Evolutionary conservation across 768 basidiomycete genomes (phyloP), one percentile per base, ranked within the genome.

Genomic region (Auricularia sp.): DNA sequence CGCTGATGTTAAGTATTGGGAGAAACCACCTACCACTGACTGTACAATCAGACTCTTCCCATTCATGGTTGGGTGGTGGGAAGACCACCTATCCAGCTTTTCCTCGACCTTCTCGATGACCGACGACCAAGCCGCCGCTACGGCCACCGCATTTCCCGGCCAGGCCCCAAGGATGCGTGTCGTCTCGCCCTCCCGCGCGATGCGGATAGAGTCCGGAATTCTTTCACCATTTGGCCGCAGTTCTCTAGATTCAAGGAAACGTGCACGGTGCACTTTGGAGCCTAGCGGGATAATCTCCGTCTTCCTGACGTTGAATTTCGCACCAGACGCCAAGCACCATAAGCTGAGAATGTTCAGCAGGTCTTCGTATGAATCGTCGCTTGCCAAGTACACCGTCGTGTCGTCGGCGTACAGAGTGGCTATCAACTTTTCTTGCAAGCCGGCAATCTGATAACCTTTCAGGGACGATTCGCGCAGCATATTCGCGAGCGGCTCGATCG

Each of bases 371-470:
- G 67, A 58, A 62, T 81, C 78, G 0, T 64, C 8, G 47, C 72
- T 68, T 1, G 68, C 67, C 0, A 81, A 74, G 67, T 71, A 78
- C 0, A 74, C 72, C 1, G 74, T 75, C 8, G 78, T 80, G 66
- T 81, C 78, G 66, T 81, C 77, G 0, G 79, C 77, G 66, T 79
- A 81, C 0, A 81, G 74, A 0, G 70, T 73, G 2, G 70, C 68
- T 0, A 77, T 73, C 0, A 79, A 59, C 16, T 67, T 69, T 54
- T 18, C 47, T 16, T 51, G 6, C 6, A 34, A 6, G 5, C 67
- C 67, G 1, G 68, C 68, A 1, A 75, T 67, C 3, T 34, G 47
- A 18, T 70, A 68, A 0, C 72, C 74, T 2, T 61, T 14, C 0
- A 75, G 56, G 56, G 3, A 3, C 4, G 69, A 64, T 0, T 78